phyloP scores from a whole-genome alignment of 306 rosid species.

The Luffa aegyptiaca region DNA sequence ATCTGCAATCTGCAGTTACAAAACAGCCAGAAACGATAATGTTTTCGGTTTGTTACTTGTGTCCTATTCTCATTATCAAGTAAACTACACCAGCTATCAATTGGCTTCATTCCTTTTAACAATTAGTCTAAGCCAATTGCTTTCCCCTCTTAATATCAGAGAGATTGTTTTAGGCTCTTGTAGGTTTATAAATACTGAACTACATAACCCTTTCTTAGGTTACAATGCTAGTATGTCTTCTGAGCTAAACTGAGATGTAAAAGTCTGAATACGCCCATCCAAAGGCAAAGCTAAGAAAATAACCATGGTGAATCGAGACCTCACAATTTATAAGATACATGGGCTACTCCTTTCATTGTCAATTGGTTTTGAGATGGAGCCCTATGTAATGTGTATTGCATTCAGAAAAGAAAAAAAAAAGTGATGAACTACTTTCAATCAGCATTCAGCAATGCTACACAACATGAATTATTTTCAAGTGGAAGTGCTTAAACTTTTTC shows the following conservation, averaged over 20 bases:
- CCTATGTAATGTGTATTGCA: too few relatives aligned
- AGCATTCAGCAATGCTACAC: neutral
- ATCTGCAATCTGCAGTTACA: conserved; percentile 56
- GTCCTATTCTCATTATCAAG: neutral
- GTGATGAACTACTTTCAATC: neutral
- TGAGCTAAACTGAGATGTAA: neutral
- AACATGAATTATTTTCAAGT: neutral
- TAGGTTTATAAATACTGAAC: neutral
- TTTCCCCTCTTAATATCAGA: neutral
- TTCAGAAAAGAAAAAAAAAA: neutral
- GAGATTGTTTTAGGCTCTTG: neutral
- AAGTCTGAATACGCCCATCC: neutral
- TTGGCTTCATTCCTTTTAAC: neutral
- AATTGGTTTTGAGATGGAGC: too few relatives aligned
- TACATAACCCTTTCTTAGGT: neutral
- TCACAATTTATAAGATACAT: too few relatives aligned
- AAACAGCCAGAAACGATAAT: neutral
- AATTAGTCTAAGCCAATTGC: neutral
- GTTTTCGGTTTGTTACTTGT: neutral
- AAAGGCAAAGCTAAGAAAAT: neutral
- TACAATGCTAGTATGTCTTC: neutral
- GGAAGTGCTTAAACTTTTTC: neutral
- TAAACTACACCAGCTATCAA: neutral
- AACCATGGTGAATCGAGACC: neutral
- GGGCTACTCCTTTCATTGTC: too few relatives aligned